Conservation (phyloP, 495 filamentous ascomycete genomes). For the Cetradonia linearis region DNA sequence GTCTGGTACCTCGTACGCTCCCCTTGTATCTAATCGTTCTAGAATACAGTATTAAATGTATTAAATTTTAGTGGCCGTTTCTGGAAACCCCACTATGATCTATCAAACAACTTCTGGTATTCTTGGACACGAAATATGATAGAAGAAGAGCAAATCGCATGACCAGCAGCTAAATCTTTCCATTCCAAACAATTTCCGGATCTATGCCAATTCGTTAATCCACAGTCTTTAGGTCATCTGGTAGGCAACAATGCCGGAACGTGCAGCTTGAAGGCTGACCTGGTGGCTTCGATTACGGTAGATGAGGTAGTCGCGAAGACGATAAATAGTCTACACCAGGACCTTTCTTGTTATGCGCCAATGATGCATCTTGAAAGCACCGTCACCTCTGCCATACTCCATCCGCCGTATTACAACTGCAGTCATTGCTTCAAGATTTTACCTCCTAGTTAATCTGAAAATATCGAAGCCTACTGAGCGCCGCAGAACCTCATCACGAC, state of each 20-base stretch:
- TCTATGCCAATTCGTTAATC: background rate
- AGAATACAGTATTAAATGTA: too few relatives aligned
- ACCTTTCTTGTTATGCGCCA: slow-evolving; percentile 12
- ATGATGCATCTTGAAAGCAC: slow-evolving; percentile 19
- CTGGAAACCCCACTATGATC: background rate
- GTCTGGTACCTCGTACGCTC: too few relatives aligned
- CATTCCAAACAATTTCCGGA: background rate
- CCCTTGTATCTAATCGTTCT: too few relatives aligned
- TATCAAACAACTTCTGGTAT: slow-evolving; percentile 1
- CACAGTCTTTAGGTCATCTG: background rate
- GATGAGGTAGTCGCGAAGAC: slow-evolving; percentile 9
- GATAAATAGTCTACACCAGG: background rate
- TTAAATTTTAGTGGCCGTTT: background rate
- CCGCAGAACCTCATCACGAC: background rate
- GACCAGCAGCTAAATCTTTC: background rate
- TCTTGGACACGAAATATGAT: background rate
- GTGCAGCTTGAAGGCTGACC: background rate
- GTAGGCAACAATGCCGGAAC: background rate
- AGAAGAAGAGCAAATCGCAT: background rate
- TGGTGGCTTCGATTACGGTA: background rate
- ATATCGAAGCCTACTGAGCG: background rate
- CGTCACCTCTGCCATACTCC: slow-evolving; percentile 1
- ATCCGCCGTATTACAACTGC: slow-evolving; percentile 11
- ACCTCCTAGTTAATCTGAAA: background rate
- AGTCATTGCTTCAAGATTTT: background rate